Percentiles rank a stretch among this genome's conserved stretches.
phyloP scores from a whole-genome alignment of 2,329 filamentous ascomycete genomes.

The Clarireedia monteithiana region DNA sequence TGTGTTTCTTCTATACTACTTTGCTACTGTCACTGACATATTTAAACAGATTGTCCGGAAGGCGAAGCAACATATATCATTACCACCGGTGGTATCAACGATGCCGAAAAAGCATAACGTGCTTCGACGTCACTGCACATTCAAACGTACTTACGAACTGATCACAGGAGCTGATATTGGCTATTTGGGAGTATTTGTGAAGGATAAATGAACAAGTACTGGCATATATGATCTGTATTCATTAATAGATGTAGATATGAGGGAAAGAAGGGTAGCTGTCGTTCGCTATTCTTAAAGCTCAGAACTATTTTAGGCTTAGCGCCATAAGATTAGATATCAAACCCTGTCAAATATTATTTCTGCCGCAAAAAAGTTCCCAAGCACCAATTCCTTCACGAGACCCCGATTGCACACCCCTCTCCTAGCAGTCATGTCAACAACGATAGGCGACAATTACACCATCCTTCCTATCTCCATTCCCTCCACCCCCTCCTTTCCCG shows the following conservation, averaged over 20 bases:
- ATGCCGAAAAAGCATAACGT: constrained; percentile 51
- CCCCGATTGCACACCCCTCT: not conserved
- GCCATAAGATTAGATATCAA: constrained; percentile 24
- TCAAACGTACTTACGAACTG: not conserved
- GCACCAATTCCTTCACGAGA: not conserved
- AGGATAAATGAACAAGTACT: constrained; percentile 1
- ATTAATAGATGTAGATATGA: not conserved
- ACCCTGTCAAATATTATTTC: constrained; percentile 12
- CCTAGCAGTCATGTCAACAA: constrained; percentile 4
- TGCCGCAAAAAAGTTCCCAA: constrained; percentile 10
- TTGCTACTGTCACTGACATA: not conserved
- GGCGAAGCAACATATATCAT: constrained; percentile 64
- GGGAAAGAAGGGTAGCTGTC: not conserved
- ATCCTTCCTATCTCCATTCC: constrained; percentile 27
- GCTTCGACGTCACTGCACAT: not conserved
- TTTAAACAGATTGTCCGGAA: constrained; percentile 52
- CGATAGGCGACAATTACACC: constrained; percentile 20
- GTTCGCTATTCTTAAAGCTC: constrained; percentile 5
- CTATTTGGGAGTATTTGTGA: not conserved
- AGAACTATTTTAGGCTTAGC: constrained; percentile 13
- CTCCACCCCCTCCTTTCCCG: constrained; percentile 49
- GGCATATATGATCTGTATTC: not conserved
- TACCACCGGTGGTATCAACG: constrained; percentile 60
- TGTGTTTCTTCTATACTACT: constrained; percentile 26
- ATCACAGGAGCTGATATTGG: not conserved